Base-by-base conservation (phyloP, 495 filamentous ascomycete species). In the Penicillium crystallinum region DNA sequence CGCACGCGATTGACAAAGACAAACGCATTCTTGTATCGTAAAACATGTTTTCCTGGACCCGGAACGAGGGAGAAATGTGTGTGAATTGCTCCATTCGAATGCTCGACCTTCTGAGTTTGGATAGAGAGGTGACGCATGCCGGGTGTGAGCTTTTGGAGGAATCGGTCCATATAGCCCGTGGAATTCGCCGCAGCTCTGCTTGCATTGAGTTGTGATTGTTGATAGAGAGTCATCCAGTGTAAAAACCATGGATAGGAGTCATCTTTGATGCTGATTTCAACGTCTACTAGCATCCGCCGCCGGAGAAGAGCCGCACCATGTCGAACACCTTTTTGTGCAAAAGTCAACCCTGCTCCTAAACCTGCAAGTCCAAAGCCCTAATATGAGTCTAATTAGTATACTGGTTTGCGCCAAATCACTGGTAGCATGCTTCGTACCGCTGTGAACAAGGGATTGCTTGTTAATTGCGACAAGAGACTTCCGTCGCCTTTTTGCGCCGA, bases 171-270 rank as follows among this genome's bases (percentile, higher is more conserved):
- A 3, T 77, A 64, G 23, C 79, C 72, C 40, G 68, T 44, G 49
- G 71, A 73, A 46, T 63, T 64, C 36, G 68, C 62, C n/a, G 63
- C 57, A 14, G 64, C 50, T 46, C 63, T 58, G 68, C 70, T 45
- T 62, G 75, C 52, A 36, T 60, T 64, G 41, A 79, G 58, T 55
- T 81, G 80, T 30, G 76, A 72, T 52, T 76, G 73, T 38, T 91
- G 89, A 50, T 91, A 91, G 25, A 86, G 75, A 14, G 90, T 88
- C 73, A 98, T 88, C 91, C 95, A 98, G 35, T 89, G 81, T 4
- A 98, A 79, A 31, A 97, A 83, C 92, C 93, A 97, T 48, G 81
- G 84, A 68, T 97, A 98, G 11, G 92, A 89, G 43, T 90, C 85
- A 66, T 97, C 93, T 60, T 89, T 88, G 62, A 88, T 87, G 61